Percentiles rank a stretch among this genome's conserved stretches.
These are phyloP conservation scores for Aspergillus fumigatiaffinis DNA, from an alignment of 2,329 filamentous ascomycete species.

Conservation along the genomic window DNA sequence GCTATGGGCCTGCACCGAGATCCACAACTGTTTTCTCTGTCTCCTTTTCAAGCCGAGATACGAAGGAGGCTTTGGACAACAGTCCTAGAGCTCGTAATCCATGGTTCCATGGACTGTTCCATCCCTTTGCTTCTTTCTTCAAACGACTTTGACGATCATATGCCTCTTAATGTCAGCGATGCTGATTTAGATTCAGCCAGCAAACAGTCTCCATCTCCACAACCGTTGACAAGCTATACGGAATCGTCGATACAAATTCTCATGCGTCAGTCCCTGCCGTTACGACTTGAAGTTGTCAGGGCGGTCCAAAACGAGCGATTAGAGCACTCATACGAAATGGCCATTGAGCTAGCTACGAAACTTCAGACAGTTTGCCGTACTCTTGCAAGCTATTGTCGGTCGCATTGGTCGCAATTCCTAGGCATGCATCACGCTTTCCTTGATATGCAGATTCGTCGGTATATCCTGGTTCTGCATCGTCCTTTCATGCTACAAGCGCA, in stretches of 20 bases:
- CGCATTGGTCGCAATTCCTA: no score
- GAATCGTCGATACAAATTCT: slow-evolving; percentile 2
- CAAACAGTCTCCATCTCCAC: no score
- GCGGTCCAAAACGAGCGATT: neutral
- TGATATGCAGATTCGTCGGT: slow-evolving; percentile 14
- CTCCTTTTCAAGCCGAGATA: slow-evolving; percentile 11
- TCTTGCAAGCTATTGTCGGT: no score
- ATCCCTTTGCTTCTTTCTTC: slow-evolving; percentile 5
- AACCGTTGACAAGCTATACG: neutral
- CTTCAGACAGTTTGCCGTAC: neutral
- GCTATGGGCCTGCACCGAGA: slow-evolving; percentile 28
- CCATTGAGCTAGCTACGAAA: neutral
- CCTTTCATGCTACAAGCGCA: slow-evolving; percentile 13
- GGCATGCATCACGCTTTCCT: slow-evolving; percentile 2
- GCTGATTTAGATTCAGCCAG: no score
- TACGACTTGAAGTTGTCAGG: neutral
- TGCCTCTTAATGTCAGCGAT: slow-evolving; percentile 16
- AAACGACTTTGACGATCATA: slow-evolving; percentile 2
- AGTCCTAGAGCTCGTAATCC: slow-evolving; percentile 13
- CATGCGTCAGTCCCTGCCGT: neutral
- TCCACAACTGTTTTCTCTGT: slow-evolving; percentile 19
- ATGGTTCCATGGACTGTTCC: slow-evolving; percentile 12
- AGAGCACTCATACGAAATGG: slow-evolving; percentile 4
- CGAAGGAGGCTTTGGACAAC: slow-evolving; percentile 15
- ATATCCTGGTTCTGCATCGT: slow-evolving; percentile 14